phyloP scores from a whole-genome alignment of 2,329 filamentous ascomycete species.

The Hypomyces rosellus region DNA sequence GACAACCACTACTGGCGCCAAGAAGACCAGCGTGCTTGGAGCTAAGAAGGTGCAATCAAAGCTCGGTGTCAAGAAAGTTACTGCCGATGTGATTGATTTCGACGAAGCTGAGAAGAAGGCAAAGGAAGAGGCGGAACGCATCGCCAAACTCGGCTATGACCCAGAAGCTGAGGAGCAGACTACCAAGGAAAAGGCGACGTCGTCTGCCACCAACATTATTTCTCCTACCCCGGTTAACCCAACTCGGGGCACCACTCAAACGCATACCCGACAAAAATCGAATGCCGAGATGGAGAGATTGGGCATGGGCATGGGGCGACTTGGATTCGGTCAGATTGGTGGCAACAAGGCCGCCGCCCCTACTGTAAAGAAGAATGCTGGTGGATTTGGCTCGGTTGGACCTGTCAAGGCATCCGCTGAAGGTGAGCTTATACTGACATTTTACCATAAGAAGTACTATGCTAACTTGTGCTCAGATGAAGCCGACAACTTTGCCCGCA shows the following conservation, averaged over 20 bases:
- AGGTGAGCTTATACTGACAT: slow-evolving; percentile 43
- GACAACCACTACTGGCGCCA: slow-evolving; percentile 57
- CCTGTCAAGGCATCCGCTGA: slow-evolving; percentile 63
- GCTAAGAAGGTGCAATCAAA: slow-evolving; percentile 72
- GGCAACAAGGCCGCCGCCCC: slow-evolving; percentile 50
- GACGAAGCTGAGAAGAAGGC: slow-evolving; percentile 96
- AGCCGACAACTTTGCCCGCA: slow-evolving; percentile 73
- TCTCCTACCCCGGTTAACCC: slow-evolving; percentile 72
- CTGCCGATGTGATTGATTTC: slow-evolving; percentile 78
- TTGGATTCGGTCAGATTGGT: slow-evolving; percentile 84
- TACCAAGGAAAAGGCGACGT: slow-evolving; percentile 37
- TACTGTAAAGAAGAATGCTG: slow-evolving; percentile 64
- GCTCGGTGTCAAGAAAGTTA: slow-evolving; percentile 89
- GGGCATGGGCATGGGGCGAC: slow-evolving; percentile 78
- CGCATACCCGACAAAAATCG: slow-evolving; percentile 52
- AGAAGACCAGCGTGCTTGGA: slow-evolving; percentile 79
- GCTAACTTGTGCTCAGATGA: slow-evolving; percentile 46
- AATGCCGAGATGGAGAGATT: slow-evolving; percentile 79
- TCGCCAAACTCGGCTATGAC: slow-evolving; percentile 92
- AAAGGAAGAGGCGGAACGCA: slow-evolving; percentile 93
- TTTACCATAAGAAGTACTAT: background rate
- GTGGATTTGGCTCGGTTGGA: slow-evolving; percentile 79
- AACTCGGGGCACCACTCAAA: slow-evolving; percentile 48
- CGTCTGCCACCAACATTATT: slow-evolving; percentile 56
- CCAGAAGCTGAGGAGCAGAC: slow-evolving; percentile 72